phyloP scores from a whole-genome alignment of 345 rosid species.

The Brassica incana region DNA sequence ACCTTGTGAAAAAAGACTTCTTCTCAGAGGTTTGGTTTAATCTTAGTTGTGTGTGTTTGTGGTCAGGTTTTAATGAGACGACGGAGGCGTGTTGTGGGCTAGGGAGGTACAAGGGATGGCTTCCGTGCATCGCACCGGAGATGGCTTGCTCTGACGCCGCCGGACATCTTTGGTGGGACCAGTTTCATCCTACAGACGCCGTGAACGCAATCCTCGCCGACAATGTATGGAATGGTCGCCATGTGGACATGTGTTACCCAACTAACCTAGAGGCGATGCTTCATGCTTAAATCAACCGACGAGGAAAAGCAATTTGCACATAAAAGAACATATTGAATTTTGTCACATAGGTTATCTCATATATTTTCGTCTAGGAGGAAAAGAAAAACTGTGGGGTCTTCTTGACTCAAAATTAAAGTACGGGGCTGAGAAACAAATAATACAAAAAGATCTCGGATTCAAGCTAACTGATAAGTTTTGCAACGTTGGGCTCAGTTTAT shows the following conservation, averaged over 20 bases:
- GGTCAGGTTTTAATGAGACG: conserved; percentile 67
- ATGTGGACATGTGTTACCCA: conserved; percentile 81
- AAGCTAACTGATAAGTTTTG: not conserved
- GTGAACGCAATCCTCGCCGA: conserved; percentile 84
- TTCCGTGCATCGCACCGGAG: conserved; percentile 70
- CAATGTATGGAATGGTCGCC: conserved; percentile 80
- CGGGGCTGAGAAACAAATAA: not conserved
- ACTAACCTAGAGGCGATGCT: conserved; percentile 63
- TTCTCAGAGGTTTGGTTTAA: not conserved
- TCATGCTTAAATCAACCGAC: not conserved
- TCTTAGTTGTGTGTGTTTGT: not conserved
- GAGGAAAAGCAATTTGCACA: not conserved
- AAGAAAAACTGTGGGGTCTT: not conserved
- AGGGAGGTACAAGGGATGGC: conserved; percentile 83
- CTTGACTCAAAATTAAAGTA: not conserved
- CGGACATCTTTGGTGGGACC: conserved; percentile 87
- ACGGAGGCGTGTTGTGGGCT: conserved; percentile 85
- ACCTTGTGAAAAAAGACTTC: not conserved
- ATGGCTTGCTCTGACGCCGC: conserved; percentile 80
- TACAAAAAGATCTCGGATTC: not conserved
- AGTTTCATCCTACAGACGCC: conserved; percentile 85
- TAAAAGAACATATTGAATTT: not conserved
- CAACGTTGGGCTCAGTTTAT: conserved; percentile 8
- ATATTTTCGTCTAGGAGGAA: not conserved
- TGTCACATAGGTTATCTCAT: not conserved